These are phyloP conservation scores for Ustilaginoidea virens DNA, from an alignment of 2,329 filamentous ascomycete genomes.

Conservation along the genomic window DNA sequence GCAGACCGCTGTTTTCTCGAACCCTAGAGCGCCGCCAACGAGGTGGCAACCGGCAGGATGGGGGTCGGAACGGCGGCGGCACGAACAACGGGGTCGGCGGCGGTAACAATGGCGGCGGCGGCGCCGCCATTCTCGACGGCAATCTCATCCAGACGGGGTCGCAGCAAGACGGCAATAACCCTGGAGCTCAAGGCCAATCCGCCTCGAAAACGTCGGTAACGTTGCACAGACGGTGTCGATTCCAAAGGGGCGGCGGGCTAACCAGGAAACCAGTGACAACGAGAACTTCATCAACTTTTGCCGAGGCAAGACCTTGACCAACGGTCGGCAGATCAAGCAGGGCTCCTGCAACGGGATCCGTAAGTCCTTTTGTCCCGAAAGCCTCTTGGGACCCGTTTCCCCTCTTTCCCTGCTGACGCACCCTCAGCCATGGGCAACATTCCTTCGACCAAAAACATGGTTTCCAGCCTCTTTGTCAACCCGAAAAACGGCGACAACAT, in stretches of 20 bases:
- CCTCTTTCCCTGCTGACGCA: not conserved
- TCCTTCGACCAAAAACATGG: constrained; percentile 37
- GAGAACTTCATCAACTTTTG: constrained; percentile 53
- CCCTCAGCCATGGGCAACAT: constrained; percentile 42
- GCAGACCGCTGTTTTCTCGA: constrained; percentile 19
- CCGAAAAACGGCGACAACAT: constrained; percentile 37
- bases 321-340: constrained; percentile 38
- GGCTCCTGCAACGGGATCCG: constrained; percentile 51
- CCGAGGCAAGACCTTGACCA: constrained; percentile 36
- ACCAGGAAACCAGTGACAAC: constrained; percentile 26
- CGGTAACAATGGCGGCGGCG: constrained; percentile 9
- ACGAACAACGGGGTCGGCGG: constrained; percentile 1
- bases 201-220: constrained; percentile 35
- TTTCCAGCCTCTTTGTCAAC: constrained; percentile 37
- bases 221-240: not conserved
- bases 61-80: not conserved
- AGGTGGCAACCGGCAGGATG: not conserved
- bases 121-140: constrained; percentile 19
- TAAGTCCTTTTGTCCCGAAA: constrained; percentile 16
- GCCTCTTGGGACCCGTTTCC: too few species aligned
- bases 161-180: constrained; percentile 29
- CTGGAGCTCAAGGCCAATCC: constrained; percentile 29
- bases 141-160: constrained; percentile 35
- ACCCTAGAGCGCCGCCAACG: constrained; percentile 26
- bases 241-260: not conserved